Conservation (phyloP, 257 asterid genomes). For the Apocynum venetum region DNA sequence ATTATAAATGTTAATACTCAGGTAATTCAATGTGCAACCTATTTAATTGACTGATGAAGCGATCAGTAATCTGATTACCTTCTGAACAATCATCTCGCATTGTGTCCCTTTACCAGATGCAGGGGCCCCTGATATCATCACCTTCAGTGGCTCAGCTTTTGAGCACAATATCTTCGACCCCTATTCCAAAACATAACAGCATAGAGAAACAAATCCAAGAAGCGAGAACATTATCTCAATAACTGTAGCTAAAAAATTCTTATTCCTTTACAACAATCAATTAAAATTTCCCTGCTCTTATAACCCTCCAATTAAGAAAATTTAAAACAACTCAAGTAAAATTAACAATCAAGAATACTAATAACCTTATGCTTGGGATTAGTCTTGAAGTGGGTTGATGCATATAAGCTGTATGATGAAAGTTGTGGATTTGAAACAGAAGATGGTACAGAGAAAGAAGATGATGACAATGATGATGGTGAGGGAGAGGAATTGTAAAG, state of each 20-base stretch:
- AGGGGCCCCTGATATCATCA: conserved; percentile 96
- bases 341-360: not conserved
- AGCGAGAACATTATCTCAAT: not conserved
- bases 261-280: not conserved
- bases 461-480: conserved; percentile 1
- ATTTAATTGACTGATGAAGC: not conserved
- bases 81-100: conserved; percentile 80
- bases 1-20: not conserved
- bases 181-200: conserved; percentile 25
- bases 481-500: not conserved
- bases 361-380: conserved; percentile 25
- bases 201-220: not conserved
- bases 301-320: not conserved
- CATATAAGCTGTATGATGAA: not conserved
- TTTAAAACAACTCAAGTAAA: not conserved
- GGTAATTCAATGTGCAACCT: not conserved
- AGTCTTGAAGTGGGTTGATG: conserved; percentile 10
- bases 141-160: conserved; percentile 67
- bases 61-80: conserved; percentile 39
- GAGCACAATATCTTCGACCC: conserved; percentile 44
- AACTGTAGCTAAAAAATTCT: not conserved
- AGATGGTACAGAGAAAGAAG: conserved; percentile 5
- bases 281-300: not conserved
- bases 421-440: not conserved
- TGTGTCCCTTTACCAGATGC: conserved; percentile 98